Conservation (phyloP, 2,329 filamentous ascomycete genomes). For the Pezicula rhizophila region DNA sequence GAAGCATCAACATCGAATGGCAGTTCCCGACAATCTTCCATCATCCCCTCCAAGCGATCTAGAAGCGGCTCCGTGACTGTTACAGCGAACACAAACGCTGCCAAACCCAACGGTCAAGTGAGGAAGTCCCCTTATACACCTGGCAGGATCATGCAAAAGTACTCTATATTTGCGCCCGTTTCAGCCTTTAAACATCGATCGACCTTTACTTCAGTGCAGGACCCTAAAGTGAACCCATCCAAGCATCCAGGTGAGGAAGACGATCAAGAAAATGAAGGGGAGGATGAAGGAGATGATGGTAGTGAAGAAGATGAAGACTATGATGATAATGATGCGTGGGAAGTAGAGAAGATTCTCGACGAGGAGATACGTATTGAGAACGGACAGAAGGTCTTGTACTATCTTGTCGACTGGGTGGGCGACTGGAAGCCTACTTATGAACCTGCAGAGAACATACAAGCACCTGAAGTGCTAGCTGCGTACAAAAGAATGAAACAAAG, state of each 20-base stretch:
- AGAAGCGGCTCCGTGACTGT: constrained; percentile 4
- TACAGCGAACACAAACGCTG: constrained; percentile 11
- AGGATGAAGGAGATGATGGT: background rate
- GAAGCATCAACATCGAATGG: background rate
- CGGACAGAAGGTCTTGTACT: constrained; percentile 11
- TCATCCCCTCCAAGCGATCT: background rate
- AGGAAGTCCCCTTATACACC: constrained; percentile 2
- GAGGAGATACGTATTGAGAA: constrained; percentile 8
- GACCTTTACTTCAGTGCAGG: background rate
- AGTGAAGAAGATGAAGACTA: constrained; percentile 3
- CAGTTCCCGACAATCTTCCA: background rate
- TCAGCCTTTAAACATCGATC: background rate
- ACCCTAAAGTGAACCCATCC: background rate
- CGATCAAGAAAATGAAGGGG: background rate
- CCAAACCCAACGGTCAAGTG: constrained; percentile 6
- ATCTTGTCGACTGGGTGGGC: constrained; percentile 23
- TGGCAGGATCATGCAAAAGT: background rate
- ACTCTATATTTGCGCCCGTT: background rate
- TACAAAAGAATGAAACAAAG: constrained; percentile 1
- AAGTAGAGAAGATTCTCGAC: constrained; percentile 17
- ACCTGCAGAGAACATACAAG: constrained; percentile 16
- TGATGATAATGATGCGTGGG: constrained; percentile 9
- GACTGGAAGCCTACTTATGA: constrained; percentile 21
- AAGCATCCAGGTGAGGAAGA: background rate
- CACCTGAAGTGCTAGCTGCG: background rate